Base-by-base conservation (phyloP, 2,329 filamentous ascomycete genomes). In the Aspergillus sp. region DNA sequence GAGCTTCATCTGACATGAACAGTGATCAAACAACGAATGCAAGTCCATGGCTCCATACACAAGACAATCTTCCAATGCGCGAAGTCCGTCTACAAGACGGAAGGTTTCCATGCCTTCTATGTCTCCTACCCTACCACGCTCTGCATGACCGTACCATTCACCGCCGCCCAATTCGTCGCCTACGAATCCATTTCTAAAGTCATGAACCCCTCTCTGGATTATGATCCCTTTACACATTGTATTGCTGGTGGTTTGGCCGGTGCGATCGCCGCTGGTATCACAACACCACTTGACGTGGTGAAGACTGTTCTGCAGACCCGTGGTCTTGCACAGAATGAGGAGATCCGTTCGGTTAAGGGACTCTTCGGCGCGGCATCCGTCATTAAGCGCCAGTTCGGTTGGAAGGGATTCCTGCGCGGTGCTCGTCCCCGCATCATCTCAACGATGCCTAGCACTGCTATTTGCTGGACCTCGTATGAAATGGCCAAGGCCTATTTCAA, bases 1-100 rank as follows among this genome's bases (percentile, higher is more conserved):
- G 43, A 12, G 51, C n/a, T 14, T 31, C 7, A n/a, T 37, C 59
- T 59, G 33, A 64, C 58, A 33, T 58, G 19, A 45, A 49, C 70
- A 97, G 95, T 99, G 61, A 96, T 99, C 81, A 99, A 99, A 79
- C 95, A 99, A 77, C 90, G 95, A 68, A 99, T 99, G 95, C 95
- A 99, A 77, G 90, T 99, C 59, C 91, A 96, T 73, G 90, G 95
- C 70, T 98, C 93, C n/a, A 87, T 87, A 65, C 96, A 98, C 79
- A 89, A 88, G 68, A 92, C 90, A 21, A 88, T 98, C 77, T 74
- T 83, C 56, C 89, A 97, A 72, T 99, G 95, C 80, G 93, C 93
- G 57, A 86, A 84, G 72, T 89, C 91, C 65, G 89, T 99, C 60
- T 96, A 96, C 79, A 86, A 84, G 68, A 88, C 86, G 52, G 95